A percentile compares a stretch with the other conserved stretches of the same genome.
phyloP scores from a whole-genome alignment of 2,329 filamentous ascomycete species.

The Calonectria fujianensis region DNA sequence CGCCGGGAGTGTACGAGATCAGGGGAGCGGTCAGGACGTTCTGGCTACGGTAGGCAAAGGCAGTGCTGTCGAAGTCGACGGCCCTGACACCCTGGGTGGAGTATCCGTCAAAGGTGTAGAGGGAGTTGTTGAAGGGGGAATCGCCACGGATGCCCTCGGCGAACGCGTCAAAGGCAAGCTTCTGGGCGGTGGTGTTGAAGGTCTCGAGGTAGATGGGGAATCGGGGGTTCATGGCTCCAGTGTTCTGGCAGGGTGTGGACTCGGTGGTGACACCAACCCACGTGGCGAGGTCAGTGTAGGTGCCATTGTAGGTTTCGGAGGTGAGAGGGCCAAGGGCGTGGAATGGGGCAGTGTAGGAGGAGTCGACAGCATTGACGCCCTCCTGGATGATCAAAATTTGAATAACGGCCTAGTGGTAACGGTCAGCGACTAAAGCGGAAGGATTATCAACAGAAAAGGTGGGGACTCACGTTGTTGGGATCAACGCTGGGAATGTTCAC shows the following conservation, averaged over 20 bases:
- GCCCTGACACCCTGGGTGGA: conserved; percentile 62
- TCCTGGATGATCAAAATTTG: conserved; percentile 67
- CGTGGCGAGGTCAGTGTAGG: conserved; percentile 48
- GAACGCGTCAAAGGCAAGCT: conserved; percentile 45
- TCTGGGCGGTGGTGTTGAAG: conserved; percentile 45
- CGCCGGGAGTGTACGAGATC: conserved; percentile 47
- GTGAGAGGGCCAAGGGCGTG: conserved; percentile 63
- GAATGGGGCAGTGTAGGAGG: conserved; percentile 66
- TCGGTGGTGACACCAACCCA: conserved; percentile 49
- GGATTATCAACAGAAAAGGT: not conserved
- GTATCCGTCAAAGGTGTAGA: conserved; percentile 76
- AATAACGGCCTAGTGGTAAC: conserved; percentile 60
- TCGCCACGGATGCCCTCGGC: conserved; percentile 33
- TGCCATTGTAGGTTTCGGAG: conserved; percentile 47
- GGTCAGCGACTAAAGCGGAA: not conserved
- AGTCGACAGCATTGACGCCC: conserved; percentile 64
- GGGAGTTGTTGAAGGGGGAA: conserved; percentile 50
- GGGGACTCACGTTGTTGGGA: conserved; percentile 60
- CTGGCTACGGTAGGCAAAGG: conserved; percentile 50
- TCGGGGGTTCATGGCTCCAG: conserved; percentile 49
- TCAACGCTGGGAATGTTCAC: conserved; percentile 63
- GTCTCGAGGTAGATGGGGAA: conserved; percentile 52
- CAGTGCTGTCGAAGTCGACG: conserved; percentile 16
- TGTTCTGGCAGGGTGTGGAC: conserved; percentile 49
- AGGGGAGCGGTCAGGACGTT: conserved; percentile 50